Percentiles rank a stretch among this genome's conserved stretches.
Evolutionary conservation across 345 rosid genomes (phyloP).

Genomic region (Schrenkiella parvula): DNA sequence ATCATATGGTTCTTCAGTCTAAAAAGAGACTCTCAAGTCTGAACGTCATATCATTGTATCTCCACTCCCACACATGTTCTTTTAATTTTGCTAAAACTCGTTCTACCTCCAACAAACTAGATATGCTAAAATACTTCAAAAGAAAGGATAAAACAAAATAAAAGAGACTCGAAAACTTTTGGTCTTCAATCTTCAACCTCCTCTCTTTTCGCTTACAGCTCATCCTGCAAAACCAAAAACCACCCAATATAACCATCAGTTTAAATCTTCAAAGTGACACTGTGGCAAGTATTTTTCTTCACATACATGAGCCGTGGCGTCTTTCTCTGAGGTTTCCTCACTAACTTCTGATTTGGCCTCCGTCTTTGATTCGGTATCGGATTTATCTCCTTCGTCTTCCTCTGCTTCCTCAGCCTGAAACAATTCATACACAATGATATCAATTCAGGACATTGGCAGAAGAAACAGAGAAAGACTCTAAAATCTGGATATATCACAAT

Average conservation of each 20-base stretch:
- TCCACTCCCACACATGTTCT: background rate
- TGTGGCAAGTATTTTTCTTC: background rate
- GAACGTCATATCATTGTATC: background rate
- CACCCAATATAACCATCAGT: background rate
- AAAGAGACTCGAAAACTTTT: slow-evolving; percentile 9
- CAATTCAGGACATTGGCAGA: background rate
- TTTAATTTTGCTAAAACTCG: slow-evolving; percentile 16
- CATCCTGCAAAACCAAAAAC: slow-evolving; percentile 52
- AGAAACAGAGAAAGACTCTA: background rate
- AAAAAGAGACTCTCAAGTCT: background rate
- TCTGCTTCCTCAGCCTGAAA: slow-evolving; percentile 41
- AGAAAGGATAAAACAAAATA: background rate
- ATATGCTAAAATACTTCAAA: slow-evolving; percentile 2
- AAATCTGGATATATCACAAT: background rate
- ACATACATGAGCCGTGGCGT: slow-evolving; percentile 50
- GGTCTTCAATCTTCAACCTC: slow-evolving; percentile 7
- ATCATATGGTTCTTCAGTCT: background rate
- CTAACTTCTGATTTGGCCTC: slow-evolving; percentile 36
- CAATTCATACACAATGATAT: background rate
- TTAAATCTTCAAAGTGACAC: background rate
- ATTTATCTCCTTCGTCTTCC: slow-evolving; percentile 42
- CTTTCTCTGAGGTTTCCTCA: slow-evolving; percentile 20
- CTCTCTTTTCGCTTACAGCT: slow-evolving; percentile 25
- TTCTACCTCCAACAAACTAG: slow-evolving; percentile 21
- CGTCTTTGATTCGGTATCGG: slow-evolving; percentile 46